Evolutionary conservation across 345 rosid genomes (phyloP), one percentile per base, ranked within the genome.

Genomic region (Citrus cavaleriei): DNA sequence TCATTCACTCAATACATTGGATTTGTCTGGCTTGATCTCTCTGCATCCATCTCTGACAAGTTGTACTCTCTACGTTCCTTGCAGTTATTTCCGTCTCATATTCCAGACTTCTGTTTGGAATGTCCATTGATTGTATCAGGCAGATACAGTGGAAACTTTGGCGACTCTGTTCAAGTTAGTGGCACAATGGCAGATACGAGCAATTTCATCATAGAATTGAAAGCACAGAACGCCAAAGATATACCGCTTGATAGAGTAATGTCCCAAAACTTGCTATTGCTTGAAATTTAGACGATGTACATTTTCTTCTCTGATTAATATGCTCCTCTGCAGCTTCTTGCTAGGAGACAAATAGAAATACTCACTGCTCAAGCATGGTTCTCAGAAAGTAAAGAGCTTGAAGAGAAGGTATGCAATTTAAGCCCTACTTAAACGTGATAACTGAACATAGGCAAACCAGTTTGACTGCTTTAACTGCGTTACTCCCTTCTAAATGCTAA

Each of bases 331-430:
- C 88, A 92, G 98, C 66, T 95, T 76, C 82, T 88, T 81, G 90
- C 95, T 12, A 91, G 81, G 90, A 91, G 92, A 81, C 94, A 90
- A 78, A 91, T 95, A 54, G 91, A 93, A 79, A 74, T 78, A 34
- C 88, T 90, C 81, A 93, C 98, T 37, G 89, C 95, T 74, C 88
- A 79, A 74, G 96, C 98, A 28, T 95, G 98, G 98, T 91, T 87
- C 28, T 87, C 86, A 24, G 87, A 89, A 72, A 87, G 83, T 78
- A 83, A 79, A 83, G 88, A 88, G 86, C 89, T 92, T 27, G 88
- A 88, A 78, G 92, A 93, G 55, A 91, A 93, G 97, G 98, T 92
- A 60, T n/a, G 74, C 54, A 57, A n/a, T 14, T 72, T 54, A n/a
- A 2, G 51, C 18, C 55, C 61, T 3, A 19, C 10, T 64, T 75